Evolutionary conservation across 2,329 filamentous ascomycete genomes (phyloP).

Genomic region (Pestalotiopsis sp.): DNA sequence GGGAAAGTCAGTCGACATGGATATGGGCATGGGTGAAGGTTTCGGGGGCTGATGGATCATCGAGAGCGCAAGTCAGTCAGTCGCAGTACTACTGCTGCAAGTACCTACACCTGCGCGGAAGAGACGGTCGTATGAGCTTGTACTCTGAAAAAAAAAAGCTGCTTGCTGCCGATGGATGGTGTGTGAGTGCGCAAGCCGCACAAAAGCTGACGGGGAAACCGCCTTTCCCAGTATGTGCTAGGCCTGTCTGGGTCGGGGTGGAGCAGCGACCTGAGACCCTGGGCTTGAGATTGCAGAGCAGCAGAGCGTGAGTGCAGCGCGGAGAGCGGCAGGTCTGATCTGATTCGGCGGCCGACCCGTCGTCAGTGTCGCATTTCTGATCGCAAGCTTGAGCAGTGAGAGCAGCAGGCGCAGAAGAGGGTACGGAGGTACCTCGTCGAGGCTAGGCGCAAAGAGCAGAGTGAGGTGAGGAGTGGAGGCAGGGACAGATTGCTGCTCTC

Average conservation of each 20-base stretch:
- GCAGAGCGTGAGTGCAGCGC: not conserved
- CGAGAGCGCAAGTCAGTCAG: conserved; percentile 8
- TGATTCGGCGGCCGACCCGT: not conserved
- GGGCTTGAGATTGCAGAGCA: not conserved
- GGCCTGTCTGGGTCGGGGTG: not conserved
- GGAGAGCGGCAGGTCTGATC: not conserved
- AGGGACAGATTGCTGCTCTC: not conserved
- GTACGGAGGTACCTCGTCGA: not conserved
- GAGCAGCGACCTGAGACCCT: not conserved
- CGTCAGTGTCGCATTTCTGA: not conserved
- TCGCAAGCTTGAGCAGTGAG: not conserved
- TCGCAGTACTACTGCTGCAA: not conserved
- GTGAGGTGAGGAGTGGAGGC: not conserved
- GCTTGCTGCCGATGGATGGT: not conserved
- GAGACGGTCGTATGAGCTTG: not conserved
- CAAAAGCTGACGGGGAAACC: not conserved
- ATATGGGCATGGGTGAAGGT: conserved; percentile 2
- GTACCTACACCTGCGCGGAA: not conserved
- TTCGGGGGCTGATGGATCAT: conserved; percentile 8
- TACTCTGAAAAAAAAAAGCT: not conserved
- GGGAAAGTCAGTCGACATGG: not conserved
- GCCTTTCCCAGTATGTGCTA: not conserved
- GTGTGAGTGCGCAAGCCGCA: not conserved
- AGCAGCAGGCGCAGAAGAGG: not conserved
- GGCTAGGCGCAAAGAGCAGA: not conserved